These are phyloP conservation scores for Penicillium sp. DNA, from an alignment of 2,329 filamentous ascomycete genomes.

Conservation along the genomic window DNA sequence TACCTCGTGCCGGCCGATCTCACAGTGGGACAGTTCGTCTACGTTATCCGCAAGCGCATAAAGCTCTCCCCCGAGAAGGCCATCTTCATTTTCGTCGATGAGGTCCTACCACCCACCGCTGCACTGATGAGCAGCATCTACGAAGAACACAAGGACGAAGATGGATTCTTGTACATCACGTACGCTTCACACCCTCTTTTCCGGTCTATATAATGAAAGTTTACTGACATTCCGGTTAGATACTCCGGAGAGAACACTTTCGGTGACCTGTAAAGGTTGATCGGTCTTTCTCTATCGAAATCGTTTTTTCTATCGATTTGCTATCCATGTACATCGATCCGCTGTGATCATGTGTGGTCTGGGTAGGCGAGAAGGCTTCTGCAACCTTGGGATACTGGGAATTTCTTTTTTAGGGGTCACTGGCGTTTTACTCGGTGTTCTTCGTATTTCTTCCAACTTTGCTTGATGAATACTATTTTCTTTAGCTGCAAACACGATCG, in stretches of 20 bases:
- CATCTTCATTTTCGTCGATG: slow-evolving; percentile 99
- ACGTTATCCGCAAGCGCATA: slow-evolving; percentile 99
- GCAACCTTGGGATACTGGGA: slow-evolving; percentile 13
- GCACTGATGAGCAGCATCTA: slow-evolving; percentile 99
- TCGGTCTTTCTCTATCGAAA: slow-evolving; percentile 6
- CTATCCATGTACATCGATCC: slow-evolving; percentile 8
- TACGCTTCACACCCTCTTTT: slow-evolving; percentile 46
- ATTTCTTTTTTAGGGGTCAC: slow-evolving; percentile 11
- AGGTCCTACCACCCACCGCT: slow-evolving; percentile 93
- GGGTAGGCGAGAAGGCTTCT: slow-evolving; percentile 8
- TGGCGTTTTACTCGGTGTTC: slow-evolving; percentile 26
- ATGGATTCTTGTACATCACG: slow-evolving; percentile 97
- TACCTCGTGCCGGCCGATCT: slow-evolving; percentile 97
- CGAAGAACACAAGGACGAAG: slow-evolving; percentile 93
- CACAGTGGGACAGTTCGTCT: slow-evolving; percentile 99
- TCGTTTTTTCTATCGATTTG: slow-evolving; percentile 1
- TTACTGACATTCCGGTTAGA: slow-evolving; percentile 44
- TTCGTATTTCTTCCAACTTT: slow-evolving; percentile 19
- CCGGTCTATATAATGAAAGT: background rate
- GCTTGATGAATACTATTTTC: slow-evolving; percentile 13
- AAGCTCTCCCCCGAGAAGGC: slow-evolving; percentile 99
- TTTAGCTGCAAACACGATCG: slow-evolving; percentile 16
- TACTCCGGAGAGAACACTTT: slow-evolving; percentile 99
- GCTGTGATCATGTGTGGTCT: slow-evolving; percentile 1
- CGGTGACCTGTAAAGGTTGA: slow-evolving; percentile 51